Conservation (phyloP, 495 filamentous ascomycete species). For the Daldinia concentrica region DNA sequence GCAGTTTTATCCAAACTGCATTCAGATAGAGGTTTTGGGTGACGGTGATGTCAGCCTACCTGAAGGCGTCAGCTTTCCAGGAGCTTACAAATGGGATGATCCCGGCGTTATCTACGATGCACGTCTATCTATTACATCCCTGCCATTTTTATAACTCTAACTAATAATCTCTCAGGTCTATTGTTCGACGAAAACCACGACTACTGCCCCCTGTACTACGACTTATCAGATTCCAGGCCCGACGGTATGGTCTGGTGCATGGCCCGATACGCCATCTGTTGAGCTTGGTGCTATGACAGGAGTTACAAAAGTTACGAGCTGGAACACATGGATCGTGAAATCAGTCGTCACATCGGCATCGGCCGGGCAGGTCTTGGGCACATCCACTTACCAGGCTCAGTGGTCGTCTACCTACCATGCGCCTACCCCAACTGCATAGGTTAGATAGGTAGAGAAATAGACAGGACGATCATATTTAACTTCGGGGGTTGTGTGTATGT, state of each 20-base stretch:
- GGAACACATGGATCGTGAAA: constrained; percentile 49
- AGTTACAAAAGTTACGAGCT: constrained; percentile 36
- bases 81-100: constrained; percentile 48
- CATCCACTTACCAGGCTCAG: not conserved
- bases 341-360: constrained; percentile 20
- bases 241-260: constrained; percentile 49
- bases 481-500: not conserved
- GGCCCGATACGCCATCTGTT: constrained; percentile 47
- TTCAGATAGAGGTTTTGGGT: constrained; percentile 55
- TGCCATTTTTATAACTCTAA: not conserved
- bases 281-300: constrained; percentile 41
- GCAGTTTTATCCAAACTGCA: constrained; percentile 59
- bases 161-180: not conserved
- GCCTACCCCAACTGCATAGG: not conserved
- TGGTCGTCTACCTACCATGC: not conserved
- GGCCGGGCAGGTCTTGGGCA: not conserved
- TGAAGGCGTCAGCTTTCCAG: constrained; percentile 46
- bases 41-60: constrained; percentile 49
- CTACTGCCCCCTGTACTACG: constrained; percentile 43
- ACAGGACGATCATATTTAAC: not conserved
- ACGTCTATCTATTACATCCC: constrained; percentile 3
- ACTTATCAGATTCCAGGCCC: constrained; percentile 44
- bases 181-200: constrained; percentile 41
- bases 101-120: constrained; percentile 49
- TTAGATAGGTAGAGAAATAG: no score